phyloP scores from a whole-genome alignment of 495 filamentous ascomycete genomes.

The Talaromyces proteolyticus region DNA sequence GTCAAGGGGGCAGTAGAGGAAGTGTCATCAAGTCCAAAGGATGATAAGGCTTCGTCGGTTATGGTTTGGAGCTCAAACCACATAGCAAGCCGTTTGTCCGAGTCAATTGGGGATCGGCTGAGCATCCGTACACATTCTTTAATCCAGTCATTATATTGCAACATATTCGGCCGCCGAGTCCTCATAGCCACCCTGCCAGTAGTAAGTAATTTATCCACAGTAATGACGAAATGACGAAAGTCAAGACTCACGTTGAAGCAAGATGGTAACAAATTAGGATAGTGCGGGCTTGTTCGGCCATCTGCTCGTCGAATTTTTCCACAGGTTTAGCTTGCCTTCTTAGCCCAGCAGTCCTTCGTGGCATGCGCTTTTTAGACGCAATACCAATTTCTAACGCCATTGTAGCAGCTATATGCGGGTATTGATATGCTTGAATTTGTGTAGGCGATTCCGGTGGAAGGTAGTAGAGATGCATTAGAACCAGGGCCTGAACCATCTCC shows the following conservation, averaged over 20 bases:
- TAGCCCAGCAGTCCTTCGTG: slow-evolving; percentile 13
- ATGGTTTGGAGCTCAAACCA: slow-evolving; percentile 44
- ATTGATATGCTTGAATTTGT: slow-evolving; percentile 48
- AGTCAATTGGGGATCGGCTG: slow-evolving; percentile 26
- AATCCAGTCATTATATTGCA: slow-evolving; percentile 44
- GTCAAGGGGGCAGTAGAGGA: slow-evolving; percentile 32
- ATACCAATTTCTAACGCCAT: slow-evolving; percentile 51
- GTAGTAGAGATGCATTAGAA: slow-evolving; percentile 44
- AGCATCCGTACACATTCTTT: slow-evolving; percentile 38
- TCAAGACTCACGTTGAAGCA: slow-evolving; percentile 29
- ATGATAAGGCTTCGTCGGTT: slow-evolving; percentile 39
- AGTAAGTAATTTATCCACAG: slow-evolving; percentile 1
- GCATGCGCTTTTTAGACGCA: slow-evolving; percentile 24
- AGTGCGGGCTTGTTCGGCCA: slow-evolving; percentile 37
- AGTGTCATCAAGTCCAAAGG: slow-evolving; percentile 46
- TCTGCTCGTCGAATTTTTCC: slow-evolving; percentile 22
- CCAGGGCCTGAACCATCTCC: slow-evolving; percentile 44
- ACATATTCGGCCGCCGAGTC: slow-evolving; percentile 43
- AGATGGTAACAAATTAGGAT: slow-evolving; percentile 43
- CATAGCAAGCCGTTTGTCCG: slow-evolving; percentile 33
- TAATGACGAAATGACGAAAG: not conserved
- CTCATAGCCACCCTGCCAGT: slow-evolving; percentile 40
- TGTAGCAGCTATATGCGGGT: slow-evolving; percentile 46
- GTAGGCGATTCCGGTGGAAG: slow-evolving; percentile 39
- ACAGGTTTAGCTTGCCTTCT: slow-evolving; percentile 6